A percentile compares a stretch with the other conserved stretches of the same genome.
These are phyloP conservation scores for Populus tomentosa DNA, from an alignment of 441 rosid genomes.

Conservation along the genomic window DNA sequence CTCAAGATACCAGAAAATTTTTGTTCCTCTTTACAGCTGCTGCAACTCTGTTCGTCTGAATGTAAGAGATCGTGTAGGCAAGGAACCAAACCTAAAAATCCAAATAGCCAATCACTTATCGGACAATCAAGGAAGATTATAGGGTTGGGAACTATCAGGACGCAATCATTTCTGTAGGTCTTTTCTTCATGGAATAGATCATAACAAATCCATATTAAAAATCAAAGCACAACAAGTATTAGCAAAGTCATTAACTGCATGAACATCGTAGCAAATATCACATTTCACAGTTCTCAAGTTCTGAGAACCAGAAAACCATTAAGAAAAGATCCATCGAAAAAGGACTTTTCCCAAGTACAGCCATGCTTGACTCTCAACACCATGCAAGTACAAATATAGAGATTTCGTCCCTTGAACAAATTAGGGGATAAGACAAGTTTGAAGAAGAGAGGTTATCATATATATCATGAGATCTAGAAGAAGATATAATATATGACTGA, in stretches of 20 bases:
- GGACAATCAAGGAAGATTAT: background rate
- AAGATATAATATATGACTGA: background rate
- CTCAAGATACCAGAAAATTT: constrained; percentile 42
- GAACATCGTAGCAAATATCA: background rate
- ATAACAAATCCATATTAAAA: background rate
- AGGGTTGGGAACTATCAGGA: background rate
- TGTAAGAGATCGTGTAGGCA: constrained; percentile 54
- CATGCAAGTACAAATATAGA: background rate
- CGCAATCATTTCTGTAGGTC: background rate
- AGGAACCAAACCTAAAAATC: constrained; percentile 34
- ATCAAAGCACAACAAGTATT: background rate
- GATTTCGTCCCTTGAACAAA: background rate
- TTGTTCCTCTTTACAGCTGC: constrained; percentile 29
- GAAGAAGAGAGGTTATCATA: background rate
- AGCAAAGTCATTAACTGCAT: background rate
- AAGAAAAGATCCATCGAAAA: background rate
- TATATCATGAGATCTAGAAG: background rate
- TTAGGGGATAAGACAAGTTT: background rate
- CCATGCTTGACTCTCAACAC: background rate
- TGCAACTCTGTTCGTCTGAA: constrained; percentile 30
- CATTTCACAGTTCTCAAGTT: background rate
- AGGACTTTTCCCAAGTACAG: background rate
- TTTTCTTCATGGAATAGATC: background rate
- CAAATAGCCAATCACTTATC: constrained; percentile 7
- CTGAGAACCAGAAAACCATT: background rate